Conservation (phyloP, 2,329 filamentous ascomycete genomes). For the Orbilia quercus region DNA sequence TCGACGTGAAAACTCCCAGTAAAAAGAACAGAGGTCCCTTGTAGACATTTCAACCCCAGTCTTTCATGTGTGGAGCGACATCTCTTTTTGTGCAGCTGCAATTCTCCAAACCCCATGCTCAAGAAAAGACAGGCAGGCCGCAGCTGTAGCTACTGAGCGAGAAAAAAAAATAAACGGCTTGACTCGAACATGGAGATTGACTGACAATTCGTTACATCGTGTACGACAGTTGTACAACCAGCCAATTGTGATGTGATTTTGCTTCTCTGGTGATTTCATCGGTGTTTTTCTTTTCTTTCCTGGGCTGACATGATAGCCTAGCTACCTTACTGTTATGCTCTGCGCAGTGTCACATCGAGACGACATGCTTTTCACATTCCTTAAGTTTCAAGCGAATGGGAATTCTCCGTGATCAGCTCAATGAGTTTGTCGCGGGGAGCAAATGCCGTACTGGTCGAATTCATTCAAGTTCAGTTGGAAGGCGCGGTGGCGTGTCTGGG, state of each 20-base stretch:
- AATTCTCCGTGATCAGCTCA: slow-evolving; percentile 22
- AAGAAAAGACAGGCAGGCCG: slow-evolving; percentile 33
- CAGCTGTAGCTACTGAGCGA: slow-evolving; percentile 14
- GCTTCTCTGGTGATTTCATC: not conserved
- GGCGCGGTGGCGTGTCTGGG: slow-evolving; percentile 9
- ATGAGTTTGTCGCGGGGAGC: slow-evolving; percentile 6
- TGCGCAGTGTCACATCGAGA: slow-evolving; percentile 46
- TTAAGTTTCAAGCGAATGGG: slow-evolving; percentile 11
- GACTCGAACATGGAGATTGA: slow-evolving; percentile 15
- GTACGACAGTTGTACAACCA: slow-evolving; percentile 33
- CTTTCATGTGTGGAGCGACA: slow-evolving; percentile 39
- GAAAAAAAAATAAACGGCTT: slow-evolving; percentile 8
- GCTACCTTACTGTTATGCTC: no score
- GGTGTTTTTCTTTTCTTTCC: not conserved
- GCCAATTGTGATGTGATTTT: not conserved
- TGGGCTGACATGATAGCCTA: not conserved
- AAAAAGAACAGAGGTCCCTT: slow-evolving; percentile 1
- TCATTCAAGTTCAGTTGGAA: slow-evolving; percentile 9
- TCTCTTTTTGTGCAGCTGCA: slow-evolving; percentile 30
- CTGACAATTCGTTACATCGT: slow-evolving; percentile 38
- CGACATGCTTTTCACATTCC: slow-evolving; percentile 20
- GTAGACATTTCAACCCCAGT: slow-evolving; percentile 28
- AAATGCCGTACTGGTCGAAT: not conserved
- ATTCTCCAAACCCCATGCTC: slow-evolving; percentile 29
- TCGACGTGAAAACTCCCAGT: no score